Base-by-base conservation (phyloP, 257 asterid species). In the Jaltomata sinuosa region DNA sequence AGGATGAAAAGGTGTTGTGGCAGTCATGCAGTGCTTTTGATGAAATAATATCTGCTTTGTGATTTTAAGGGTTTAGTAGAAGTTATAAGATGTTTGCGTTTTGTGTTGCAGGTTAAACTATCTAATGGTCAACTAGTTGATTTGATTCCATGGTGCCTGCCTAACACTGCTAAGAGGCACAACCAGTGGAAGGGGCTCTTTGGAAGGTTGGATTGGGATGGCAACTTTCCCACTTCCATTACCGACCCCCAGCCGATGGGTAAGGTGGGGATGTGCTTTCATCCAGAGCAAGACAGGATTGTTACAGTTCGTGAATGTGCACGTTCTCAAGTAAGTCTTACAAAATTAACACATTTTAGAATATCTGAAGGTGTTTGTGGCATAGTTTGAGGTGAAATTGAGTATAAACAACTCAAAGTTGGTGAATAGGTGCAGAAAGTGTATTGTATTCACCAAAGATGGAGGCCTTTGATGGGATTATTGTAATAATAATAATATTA, bases 221-320 rank as follows among this genome's bases (percentile, higher is more conserved):
- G 99, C 59, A 96, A 96, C 84, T 96, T 96, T 65, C 98, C 98
- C 3, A 94, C 97, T 61, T 94, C 98, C 25, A 89, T 93, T 49
- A 94, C 99, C 18, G 99, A 96, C 65, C 98, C 99, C 61, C 99
- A 96, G 80, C 98, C 98, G 11, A 93, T 94, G 99, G 97, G 99
- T 71, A 94, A 94, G 87, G 99, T 95, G n/a, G 98, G 99, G 81
- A 94, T 94, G 99, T 94, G 99, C 87, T 95, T 95, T 88, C 99
- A 95, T 82, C 99, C 98, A 1, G 95, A 94, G 80, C 98, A 96
- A 85, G 98, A 96, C 90, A 90, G 99, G 89, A 96, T 96, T 62
- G 95, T 96, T 57, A 96, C 98, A 6, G 99, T 96, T 72, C 95
- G 99, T 52, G 99, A 96, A 90, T 96, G 98, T 87, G 98, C 98